These are phyloP conservation scores for Alternaria brassicae DNA, from an alignment of 2,329 filamentous ascomycete species.

Conservation along the genomic window DNA sequence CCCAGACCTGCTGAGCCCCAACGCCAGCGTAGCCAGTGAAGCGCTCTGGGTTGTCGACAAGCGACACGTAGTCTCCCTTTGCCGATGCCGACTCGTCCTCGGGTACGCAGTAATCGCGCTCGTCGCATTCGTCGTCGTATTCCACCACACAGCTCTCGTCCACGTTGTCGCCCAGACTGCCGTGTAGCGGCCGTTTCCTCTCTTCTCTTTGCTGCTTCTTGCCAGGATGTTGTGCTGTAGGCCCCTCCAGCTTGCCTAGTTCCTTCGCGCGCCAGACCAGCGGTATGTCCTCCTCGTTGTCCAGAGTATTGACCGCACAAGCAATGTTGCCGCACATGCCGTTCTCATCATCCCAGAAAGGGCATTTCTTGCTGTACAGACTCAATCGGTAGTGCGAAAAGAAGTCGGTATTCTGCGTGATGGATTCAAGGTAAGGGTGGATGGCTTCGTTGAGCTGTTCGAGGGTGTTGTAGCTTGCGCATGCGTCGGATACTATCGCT, in stretches of 20 bases:
- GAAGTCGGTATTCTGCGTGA: conserved; percentile 91
- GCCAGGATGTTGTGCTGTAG: conserved; percentile 86
- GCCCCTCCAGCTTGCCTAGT: conserved; percentile 89
- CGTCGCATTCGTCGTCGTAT: conserved; percentile 96
- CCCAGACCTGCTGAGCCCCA: conserved; percentile 89
- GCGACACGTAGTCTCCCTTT: conserved; percentile 95
- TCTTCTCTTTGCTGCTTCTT: conserved; percentile 74
- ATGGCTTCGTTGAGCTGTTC: conserved; percentile 81
- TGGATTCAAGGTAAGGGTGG: conserved; percentile 76
- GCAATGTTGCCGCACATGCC: conserved; percentile 97
- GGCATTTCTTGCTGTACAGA: conserved; percentile 91
- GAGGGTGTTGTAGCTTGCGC: conserved; percentile 90
- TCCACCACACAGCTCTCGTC: conserved; percentile 97
- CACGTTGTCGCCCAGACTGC: conserved; percentile 81
- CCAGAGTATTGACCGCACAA: conserved; percentile 92
- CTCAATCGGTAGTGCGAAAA: conserved; percentile 98
- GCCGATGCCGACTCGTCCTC: conserved; percentile 87
- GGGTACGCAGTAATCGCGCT: conserved; percentile 94
- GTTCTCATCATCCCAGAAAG: conserved; percentile 93
- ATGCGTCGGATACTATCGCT: conserved; percentile 90
- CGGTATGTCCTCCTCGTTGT: conserved; percentile 94
- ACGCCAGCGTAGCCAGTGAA: conserved; percentile 93
- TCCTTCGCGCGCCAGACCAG: conserved; percentile 90
- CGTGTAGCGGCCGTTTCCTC: conserved; percentile 76
- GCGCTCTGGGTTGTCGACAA: conserved; percentile 90